Percentiles rank a stretch among this genome's conserved stretches.
These are phyloP conservation scores for Cercospora sojina DNA, from an alignment of 2,329 filamentous ascomycete genomes.

Conservation along the genomic window DNA sequence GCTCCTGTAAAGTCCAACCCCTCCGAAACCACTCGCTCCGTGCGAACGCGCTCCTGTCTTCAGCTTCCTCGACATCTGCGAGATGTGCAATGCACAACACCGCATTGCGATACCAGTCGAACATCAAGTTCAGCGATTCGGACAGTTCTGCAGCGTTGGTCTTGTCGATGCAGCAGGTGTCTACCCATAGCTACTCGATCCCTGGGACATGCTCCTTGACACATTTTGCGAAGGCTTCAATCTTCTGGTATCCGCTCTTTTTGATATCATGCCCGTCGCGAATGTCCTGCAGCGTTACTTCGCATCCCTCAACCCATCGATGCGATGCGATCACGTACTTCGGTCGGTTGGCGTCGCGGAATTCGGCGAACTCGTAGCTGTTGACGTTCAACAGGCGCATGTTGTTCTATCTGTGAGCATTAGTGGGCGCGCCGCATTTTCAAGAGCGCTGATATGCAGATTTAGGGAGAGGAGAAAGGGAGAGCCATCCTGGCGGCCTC, in stretches of 20 bases:
- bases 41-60: constrained; percentile 3
- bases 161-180: too few species aligned
- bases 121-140: constrained; percentile 29
- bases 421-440: not conserved
- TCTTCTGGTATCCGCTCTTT: constrained; percentile 23
- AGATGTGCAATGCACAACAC: constrained; percentile 27
- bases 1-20: constrained; percentile 32
- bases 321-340: constrained; percentile 26
- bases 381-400: constrained; percentile 25
- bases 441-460: not conserved
- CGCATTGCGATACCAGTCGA: constrained; percentile 26
- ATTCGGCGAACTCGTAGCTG: constrained; percentile 19
- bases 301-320: constrained; percentile 18
- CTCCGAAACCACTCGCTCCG: constrained; percentile 28
- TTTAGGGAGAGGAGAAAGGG: not conserved
- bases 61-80: constrained; percentile 20
- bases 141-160: constrained; percentile 25
- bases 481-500: not conserved
- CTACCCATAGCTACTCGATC: constrained; percentile 29
- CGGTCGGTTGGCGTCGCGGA: constrained; percentile 19
- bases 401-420: not conserved
- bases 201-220: constrained; percentile 12
- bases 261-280: constrained; percentile 12
- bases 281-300: constrained; percentile 22
- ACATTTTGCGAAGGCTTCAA: constrained; percentile 24